phyloP scores from a whole-genome alignment of 2,329 filamentous ascomycete species.

The Chaetomium globosum region DNA sequence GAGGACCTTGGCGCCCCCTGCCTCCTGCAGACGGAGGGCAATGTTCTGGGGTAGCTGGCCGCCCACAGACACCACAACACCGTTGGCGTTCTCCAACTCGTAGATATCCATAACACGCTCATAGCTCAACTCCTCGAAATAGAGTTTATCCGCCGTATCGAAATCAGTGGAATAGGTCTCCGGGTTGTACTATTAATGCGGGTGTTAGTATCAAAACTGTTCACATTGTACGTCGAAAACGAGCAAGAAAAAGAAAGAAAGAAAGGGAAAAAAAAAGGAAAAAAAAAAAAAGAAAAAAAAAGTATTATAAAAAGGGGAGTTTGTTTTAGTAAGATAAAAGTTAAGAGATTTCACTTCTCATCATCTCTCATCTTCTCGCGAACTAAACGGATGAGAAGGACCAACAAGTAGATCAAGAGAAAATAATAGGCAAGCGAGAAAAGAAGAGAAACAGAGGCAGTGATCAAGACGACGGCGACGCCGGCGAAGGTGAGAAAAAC shows the following conservation, averaged over 20 bases:
- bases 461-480: too few relatives aligned
- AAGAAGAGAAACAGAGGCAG: too few relatives aligned
- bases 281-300: too few relatives aligned
- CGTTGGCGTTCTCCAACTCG: conserved; percentile 80
- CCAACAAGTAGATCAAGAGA: too few relatives aligned
- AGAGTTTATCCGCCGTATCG: conserved; percentile 86
- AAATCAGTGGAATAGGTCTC: conserved; percentile 84
- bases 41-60: conserved; percentile 98
- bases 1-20: conserved; percentile 84
- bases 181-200: conserved; percentile 62
- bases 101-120: conserved; percentile 99
- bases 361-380: too few relatives aligned
- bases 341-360: too few relatives aligned
- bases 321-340: too few relatives aligned
- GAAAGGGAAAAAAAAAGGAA: neutral
- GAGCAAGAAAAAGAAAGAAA: conserved; percentile 19
- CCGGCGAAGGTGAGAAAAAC: too few relatives aligned
- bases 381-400: too few relatives aligned
- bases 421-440: too few relatives aligned
- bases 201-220: conserved; percentile 26
- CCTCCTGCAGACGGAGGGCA: conserved; percentile 88
- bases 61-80: conserved; percentile 93
- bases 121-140: conserved; percentile 96
- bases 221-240: neutral
- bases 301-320: too few relatives aligned